Evolutionary conservation across 768 basidiomycete genomes (phyloP).

Genomic region (Suillus discolor): DNA sequence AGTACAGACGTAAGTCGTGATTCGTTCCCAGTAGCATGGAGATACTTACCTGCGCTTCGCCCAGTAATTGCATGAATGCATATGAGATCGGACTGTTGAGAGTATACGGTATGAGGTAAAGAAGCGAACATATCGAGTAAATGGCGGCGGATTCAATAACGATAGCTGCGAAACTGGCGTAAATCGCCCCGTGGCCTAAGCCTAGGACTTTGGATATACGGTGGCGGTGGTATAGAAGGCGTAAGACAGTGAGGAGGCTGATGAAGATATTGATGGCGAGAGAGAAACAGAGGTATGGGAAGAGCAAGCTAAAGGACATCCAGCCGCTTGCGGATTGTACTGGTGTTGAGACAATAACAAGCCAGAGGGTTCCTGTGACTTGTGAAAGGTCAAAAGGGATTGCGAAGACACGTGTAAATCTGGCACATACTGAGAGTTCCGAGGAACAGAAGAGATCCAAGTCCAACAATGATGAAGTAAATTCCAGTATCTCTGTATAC

Average conservation of each 20-base stretch:
- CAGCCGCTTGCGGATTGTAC: conserved; percentile 18
- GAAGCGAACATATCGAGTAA: conserved; percentile 33
- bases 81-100: conserved; percentile 25
- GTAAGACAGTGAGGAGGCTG: conserved; percentile 32
- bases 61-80: conserved; percentile 33
- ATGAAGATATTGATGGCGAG: conserved; percentile 35
- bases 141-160: conserved; percentile 37
- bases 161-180: conserved; percentile 37
- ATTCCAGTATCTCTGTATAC: conserved; percentile 32
- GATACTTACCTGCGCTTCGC: conserved; percentile 29
- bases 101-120: conserved; percentile 34
- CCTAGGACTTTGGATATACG: conserved; percentile 30
- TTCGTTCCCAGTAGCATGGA: background rate
- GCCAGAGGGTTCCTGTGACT: conserved; percentile 34
- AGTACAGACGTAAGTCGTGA: background rate
- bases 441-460: conserved; percentile 25
- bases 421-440: conserved; percentile 24
- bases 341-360: conserved; percentile 29
- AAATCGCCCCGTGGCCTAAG: conserved; percentile 26
- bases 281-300: conserved; percentile 36
- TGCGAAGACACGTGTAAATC: background rate
- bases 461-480: conserved; percentile 16
- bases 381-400: background rate
- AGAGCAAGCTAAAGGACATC: conserved; percentile 36
- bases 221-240: conserved; percentile 32